A percentile compares a stretch with the other conserved stretches of the same genome.
Evolutionary conservation across 805 yeast genomes (phyloP).

Genomic region (Barnettozyma wickerhamii): DNA sequence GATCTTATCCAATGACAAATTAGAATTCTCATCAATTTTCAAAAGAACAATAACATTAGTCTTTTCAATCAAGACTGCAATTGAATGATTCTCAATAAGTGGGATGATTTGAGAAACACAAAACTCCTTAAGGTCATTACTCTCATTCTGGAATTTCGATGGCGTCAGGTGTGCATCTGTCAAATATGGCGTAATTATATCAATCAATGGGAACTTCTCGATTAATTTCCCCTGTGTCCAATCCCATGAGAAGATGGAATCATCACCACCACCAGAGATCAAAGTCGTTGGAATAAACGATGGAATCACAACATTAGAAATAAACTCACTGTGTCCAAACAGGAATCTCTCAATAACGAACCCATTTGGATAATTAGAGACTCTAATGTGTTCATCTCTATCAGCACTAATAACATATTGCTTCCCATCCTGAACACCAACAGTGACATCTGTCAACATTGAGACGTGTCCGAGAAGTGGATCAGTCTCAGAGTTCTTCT

Average conservation of each 20-base stretch:
- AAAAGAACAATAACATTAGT: slow-evolving; percentile 38
- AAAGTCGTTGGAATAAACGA: slow-evolving; percentile 45
- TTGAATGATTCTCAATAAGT: slow-evolving; percentile 25
- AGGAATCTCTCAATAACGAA: slow-evolving; percentile 77
- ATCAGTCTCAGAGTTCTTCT: slow-evolving; percentile 39
- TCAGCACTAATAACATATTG: slow-evolving; percentile 72
- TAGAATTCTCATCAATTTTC: slow-evolving; percentile 20
- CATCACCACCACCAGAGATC: slow-evolving; percentile 92
- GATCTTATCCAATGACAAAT: slow-evolving; percentile 23
- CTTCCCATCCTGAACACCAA: slow-evolving; percentile 40
- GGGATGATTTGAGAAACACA: slow-evolving; percentile 45
- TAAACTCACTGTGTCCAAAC: slow-evolving; percentile 83
- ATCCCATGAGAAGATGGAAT: slow-evolving; percentile 67
- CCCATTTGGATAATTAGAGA: slow-evolving; percentile 74
- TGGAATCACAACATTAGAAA: slow-evolving; percentile 61
- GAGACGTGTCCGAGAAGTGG: slow-evolving; percentile 96
- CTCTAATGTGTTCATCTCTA: slow-evolving; percentile 92
- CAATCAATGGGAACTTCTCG: slow-evolving; percentile 44
- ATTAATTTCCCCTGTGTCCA: slow-evolving; percentile 54
- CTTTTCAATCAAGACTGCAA: slow-evolving; percentile 49
- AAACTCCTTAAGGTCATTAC: slow-evolving; percentile 42
- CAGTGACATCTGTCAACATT: slow-evolving; percentile 77
- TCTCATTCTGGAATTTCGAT: slow-evolving; percentile 54
- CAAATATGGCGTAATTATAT: slow-evolving; percentile 39
- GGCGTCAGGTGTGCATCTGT: slow-evolving; percentile 61